Evolutionary conservation across 148 eudicot species (phyloP), one percentile per base, ranked within the genome.

Genomic region (Rhododendron kiyosumense): DNA sequence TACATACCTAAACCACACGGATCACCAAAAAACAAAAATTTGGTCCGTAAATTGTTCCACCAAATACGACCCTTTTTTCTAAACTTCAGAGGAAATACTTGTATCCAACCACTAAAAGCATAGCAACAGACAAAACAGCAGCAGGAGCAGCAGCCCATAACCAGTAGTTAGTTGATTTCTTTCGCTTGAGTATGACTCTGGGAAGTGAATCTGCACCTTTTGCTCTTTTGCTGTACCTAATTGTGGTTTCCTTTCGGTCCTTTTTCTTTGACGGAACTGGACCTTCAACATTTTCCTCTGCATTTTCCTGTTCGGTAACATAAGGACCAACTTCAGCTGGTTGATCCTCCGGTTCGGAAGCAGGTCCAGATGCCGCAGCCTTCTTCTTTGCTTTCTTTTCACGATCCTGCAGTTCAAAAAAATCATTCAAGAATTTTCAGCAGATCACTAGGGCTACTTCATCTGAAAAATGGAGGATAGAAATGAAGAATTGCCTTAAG

Each of bases 361-460:
- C 83, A 38, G 85, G 82, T 61, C 34, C 86, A 32, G 94, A 83
- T n/a, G 88, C 82, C 43, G 88, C 89, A 82, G 90, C 88, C 92
- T 93, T 94, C 93, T 96, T 96, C 91, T 89, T 94, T 52, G 90
- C 85, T 85, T 91, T 95, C 92, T 89, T 96, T 89, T 96, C 98
- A 28, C 90, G 93, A 14, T 94, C 96, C 99, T 96, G 91, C 43
- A 48, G 81, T 18, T 26, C 34, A 74, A n/a, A 74, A n/a, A 15
- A 51, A 77, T 82, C 79, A 85, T 76, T 43, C 22, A 79, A 61
- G 12, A 24, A 38, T 41, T 38, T 41, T 13, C 12, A n/a, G 52
- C 41, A 63, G 5, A 82, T n/a, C 32, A 7, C 18, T 2, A 3
- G 30, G 43, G 22, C 24, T 30, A 49, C 43, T 36, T 32, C 41